Evolutionary conservation across 2,329 filamentous ascomycete genomes (phyloP), one percentile per base, ranked within the genome.

Genomic region (Fusarium tupiense): DNA sequence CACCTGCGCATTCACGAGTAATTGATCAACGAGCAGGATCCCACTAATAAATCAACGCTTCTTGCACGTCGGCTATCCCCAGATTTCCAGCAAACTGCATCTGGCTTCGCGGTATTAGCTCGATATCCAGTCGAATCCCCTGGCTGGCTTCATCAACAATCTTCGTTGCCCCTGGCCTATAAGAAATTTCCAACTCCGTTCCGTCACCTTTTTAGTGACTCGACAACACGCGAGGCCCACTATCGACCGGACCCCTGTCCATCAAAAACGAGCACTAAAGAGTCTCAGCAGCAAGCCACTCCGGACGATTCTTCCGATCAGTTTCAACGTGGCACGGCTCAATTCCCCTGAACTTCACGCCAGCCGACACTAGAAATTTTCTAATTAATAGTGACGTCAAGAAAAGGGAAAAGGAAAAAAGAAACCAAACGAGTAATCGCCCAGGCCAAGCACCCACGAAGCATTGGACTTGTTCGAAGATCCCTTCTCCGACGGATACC

Each of bases 361-460:
- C 66, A 69, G 69, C 72, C 61, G 59, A 72, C 53, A 66, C 59
- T 61, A 52, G 58, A 69, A 65, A 57, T 67, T 68, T 68, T 67
- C 31, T 43, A 65, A 37, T 63, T 37, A 47, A 68, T 60, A 68
- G 74, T 75, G 72, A 76, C 71, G 69, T 75, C 72, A 75, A 65
- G 56, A 63, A 47, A 19, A 35, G 33, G 58, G 20, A 62, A 38
- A 20, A 9, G n/a, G 17, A 4, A 35, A 52, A 35, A 52, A 24
- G 9, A 13, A 35, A 46, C 26, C 41, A 38, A 50, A 47, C 49
- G 40, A 44, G 61, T 54, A 61, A 52, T 31, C 44, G 31, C 59
- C 46, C 47, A 46, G 57, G 44, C 64, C 61, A 75, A 71, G 72
- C 69, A 75, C 60, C 73, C 67, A 50, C 61, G 57, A 74, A 63